Evolutionary conservation across 1,284 basidiomycete species (phyloP).

Genomic region (Clitocybe nebularis): DNA sequence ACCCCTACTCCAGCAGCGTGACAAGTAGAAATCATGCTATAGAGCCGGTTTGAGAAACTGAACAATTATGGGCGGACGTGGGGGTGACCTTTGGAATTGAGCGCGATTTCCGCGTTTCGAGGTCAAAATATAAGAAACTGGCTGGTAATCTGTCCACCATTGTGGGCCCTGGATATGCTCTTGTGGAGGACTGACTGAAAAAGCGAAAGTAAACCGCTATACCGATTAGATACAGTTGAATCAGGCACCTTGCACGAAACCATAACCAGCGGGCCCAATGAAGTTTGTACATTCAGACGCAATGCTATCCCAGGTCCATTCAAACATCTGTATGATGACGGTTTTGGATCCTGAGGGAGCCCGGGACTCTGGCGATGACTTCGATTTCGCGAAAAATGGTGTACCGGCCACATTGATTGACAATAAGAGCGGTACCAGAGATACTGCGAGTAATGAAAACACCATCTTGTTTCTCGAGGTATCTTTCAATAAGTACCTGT

Average conservation of each 20-base stretch:
- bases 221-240: too few relatives aligned
- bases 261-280: slow-evolving; percentile 64
- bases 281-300: slow-evolving; percentile 63
- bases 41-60: not conserved
- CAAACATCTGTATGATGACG: slow-evolving; percentile 57
- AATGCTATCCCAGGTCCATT: slow-evolving; percentile 56
- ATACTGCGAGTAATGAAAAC: slow-evolving; percentile 4
- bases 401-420: slow-evolving; percentile 7
- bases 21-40: slow-evolving; percentile 54
- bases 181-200: slow-evolving; percentile 37
- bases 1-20: slow-evolving; percentile 59
- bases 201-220: not conserved
- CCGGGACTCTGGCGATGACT: slow-evolving; percentile 12
- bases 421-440: slow-evolving; percentile 2
- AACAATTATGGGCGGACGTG: not conserved
- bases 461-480: slow-evolving; percentile 3
- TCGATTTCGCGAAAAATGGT: slow-evolving; percentile 5
- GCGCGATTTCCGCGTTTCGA: slow-evolving; percentile 20
- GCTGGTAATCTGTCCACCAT: slow-evolving; percentile 41
- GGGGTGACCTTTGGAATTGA: slow-evolving; percentile 16
- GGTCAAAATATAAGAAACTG: slow-evolving; percentile 23
- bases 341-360: slow-evolving; percentile 32
- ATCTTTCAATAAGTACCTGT: too few relatives aligned
- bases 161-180: slow-evolving; percentile 31
- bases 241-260: slow-evolving; percentile 58